Evolutionary conservation across 768 basidiomycete genomes (phyloP).

Genomic region (Mycena kentingensis): DNA sequence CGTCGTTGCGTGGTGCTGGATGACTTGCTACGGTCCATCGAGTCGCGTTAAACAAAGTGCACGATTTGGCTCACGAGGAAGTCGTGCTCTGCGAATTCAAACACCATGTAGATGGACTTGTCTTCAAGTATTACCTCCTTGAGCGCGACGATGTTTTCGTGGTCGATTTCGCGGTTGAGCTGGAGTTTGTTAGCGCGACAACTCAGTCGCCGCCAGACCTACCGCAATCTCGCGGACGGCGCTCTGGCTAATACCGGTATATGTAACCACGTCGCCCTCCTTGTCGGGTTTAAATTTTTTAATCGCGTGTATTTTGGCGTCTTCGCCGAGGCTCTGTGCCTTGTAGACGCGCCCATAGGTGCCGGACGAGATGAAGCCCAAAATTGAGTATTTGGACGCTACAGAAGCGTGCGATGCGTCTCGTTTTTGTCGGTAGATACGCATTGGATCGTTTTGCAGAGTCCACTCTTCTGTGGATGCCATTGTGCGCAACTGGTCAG

Average conservation of each 20-base stretch:
- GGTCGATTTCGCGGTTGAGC: constrained; percentile 87
- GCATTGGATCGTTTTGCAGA: constrained; percentile 80
- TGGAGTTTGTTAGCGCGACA: constrained; percentile 31
- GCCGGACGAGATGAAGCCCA: constrained; percentile 97
- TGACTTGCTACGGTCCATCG: constrained; percentile 80
- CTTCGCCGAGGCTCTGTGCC: constrained; percentile 74
- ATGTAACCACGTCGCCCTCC: constrained; percentile 93
- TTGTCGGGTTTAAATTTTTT: constrained; percentile 99
- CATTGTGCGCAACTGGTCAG: constrained; percentile 8
- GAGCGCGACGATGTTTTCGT: constrained; percentile 89
- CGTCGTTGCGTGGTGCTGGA: constrained; percentile 95
- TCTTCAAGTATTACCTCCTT: constrained; percentile 97
- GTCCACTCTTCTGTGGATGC: constrained; percentile 38
- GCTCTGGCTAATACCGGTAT: constrained; percentile 97
- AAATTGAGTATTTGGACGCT: constrained; percentile 82
- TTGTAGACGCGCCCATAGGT: constrained; percentile 99
- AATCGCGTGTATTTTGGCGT: constrained; percentile 83
- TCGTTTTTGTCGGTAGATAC: constrained; percentile 76
- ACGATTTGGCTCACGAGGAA: constrained; percentile 70
- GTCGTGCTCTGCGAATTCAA: constrained; percentile 98
- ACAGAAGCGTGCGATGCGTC: constrained; percentile 70
- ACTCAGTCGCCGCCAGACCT: constrained; percentile 31
- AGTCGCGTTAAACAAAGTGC: neutral
- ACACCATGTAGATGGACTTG: constrained; percentile 99
- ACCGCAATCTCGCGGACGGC: constrained; percentile 97